These are phyloP conservation scores for Amylocystis lapponica DNA, from an alignment of 768 basidiomycete species.

Conservation along the genomic window DNA sequence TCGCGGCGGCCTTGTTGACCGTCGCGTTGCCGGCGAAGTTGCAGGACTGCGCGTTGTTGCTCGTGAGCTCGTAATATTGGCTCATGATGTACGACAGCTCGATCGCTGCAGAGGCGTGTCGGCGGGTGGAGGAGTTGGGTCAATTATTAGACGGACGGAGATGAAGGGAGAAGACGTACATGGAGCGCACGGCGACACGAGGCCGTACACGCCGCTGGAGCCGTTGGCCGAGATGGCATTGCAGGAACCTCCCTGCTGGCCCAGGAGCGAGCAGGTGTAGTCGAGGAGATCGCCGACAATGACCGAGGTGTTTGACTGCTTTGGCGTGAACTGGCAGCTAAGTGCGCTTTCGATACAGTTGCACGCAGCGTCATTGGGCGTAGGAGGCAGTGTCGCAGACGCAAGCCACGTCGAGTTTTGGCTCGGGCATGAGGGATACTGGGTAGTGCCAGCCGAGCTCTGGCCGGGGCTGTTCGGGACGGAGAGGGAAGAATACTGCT, in stretches of 20 bases:
- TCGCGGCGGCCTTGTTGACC: slow-evolving; percentile 49
- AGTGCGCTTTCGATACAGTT: slow-evolving; percentile 63
- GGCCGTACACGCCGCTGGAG: slow-evolving; percentile 68
- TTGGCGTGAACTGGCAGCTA: slow-evolving; percentile 68
- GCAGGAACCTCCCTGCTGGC: slow-evolving; percentile 56
- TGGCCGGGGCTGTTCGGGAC: slow-evolving; percentile 60
- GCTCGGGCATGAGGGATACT: slow-evolving; percentile 58
- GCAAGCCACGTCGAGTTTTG: slow-evolving; percentile 57
- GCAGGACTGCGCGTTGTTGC: slow-evolving; percentile 57
- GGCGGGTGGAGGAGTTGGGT: background rate
- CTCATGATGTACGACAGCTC: slow-evolving; percentile 83
- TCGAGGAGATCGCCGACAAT: slow-evolving; percentile 59
- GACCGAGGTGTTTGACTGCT: slow-evolving; percentile 51
- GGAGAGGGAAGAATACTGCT: slow-evolving; percentile 53
- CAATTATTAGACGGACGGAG: background rate
- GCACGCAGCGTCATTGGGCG: slow-evolving; percentile 79
- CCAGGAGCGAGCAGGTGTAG: slow-evolving; percentile 65
- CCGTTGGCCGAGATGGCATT: slow-evolving; percentile 69
- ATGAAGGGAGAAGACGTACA: slow-evolving; percentile 41
- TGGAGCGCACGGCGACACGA: slow-evolving; percentile 73
- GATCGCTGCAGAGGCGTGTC: slow-evolving; percentile 40
- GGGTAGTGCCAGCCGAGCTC: slow-evolving; percentile 43
- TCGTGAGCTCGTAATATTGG: slow-evolving; percentile 63
- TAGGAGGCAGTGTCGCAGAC: slow-evolving; percentile 69
- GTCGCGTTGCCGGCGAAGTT: slow-evolving; percentile 84